Evolutionary conservation across 495 filamentous ascomycete genomes (phyloP).

Genomic region (Haplographium delicatum): DNA sequence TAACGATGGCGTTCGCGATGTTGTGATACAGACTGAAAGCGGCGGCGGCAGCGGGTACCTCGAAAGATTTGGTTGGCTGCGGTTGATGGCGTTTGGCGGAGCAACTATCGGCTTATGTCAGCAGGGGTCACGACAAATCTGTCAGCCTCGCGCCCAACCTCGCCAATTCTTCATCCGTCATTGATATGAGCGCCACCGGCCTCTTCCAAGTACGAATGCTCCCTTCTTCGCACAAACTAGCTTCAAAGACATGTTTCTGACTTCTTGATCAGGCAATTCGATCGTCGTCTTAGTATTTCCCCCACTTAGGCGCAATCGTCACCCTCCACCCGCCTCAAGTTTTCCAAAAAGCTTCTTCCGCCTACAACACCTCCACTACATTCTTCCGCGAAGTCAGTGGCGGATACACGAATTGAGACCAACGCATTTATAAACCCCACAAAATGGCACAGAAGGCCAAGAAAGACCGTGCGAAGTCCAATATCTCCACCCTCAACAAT

Average conservation of each 20-base stretch:
- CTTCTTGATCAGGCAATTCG: neutral
- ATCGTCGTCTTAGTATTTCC: too few species aligned
- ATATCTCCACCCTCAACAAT: constrained; percentile 65
- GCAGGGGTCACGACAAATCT: neutral
- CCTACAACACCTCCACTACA: too few species aligned
- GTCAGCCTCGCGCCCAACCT: constrained; percentile 13
- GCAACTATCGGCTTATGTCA: constrained; percentile 18
- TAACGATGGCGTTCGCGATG: constrained; percentile 23
- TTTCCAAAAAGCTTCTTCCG: too few species aligned
- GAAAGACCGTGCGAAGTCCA: constrained; percentile 83
- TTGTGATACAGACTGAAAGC: constrained; percentile 18
- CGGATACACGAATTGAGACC: too few species aligned
- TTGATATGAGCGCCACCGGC: too few species aligned
- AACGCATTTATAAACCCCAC: too few species aligned
- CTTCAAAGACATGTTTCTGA: neutral
- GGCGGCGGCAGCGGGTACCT: constrained; percentile 8
- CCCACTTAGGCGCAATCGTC: too few species aligned
- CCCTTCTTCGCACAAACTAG: neutral
- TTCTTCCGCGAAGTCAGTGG: too few species aligned
- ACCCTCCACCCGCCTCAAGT: too few species aligned
- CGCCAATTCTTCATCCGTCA: constrained; percentile 5
- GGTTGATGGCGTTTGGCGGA: constrained; percentile 7
- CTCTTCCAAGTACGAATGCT: neutral
- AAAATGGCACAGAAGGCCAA: constrained; percentile 81
- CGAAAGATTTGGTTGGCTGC: constrained; percentile 4